Conservation (phyloP, 192 early-diverging fungal species). For the Backusella luteola region DNA sequence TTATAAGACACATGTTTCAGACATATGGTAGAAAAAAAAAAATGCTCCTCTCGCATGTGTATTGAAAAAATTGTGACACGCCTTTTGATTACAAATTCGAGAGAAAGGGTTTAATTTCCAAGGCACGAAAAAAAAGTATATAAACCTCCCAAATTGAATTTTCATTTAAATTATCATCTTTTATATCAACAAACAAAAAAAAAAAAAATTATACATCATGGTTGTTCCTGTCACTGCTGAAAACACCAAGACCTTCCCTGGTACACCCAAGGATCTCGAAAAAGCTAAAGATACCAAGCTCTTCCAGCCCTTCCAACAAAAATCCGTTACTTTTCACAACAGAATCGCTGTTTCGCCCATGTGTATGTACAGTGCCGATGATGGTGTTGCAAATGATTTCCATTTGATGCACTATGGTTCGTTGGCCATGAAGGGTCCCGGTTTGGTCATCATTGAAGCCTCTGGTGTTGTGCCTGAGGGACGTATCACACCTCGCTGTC, state of each 20-base stretch:
- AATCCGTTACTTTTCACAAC: constrained; percentile 71
- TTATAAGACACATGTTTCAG: no score
- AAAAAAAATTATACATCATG: background rate
- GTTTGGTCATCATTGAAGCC: constrained; percentile 78
- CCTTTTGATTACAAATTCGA: no score
- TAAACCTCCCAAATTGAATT: no score
- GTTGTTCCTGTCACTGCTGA: background rate
- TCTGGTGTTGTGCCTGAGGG: constrained; percentile 72
- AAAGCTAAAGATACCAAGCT: constrained; percentile 39
- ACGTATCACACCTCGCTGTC: constrained; percentile 69
- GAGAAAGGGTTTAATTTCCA: no score
- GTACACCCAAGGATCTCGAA: background rate
- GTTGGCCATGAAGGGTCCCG: constrained; percentile 76
- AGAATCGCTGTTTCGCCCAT: constrained; percentile 76
- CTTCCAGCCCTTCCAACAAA: constrained; percentile 70
- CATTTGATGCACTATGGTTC: constrained; percentile 63
- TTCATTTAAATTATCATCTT: no score
- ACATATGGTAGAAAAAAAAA: no score
- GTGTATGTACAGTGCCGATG: constrained; percentile 73
- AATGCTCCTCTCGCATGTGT: no score
- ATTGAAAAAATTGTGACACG: no score
- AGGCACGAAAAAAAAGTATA: no score
- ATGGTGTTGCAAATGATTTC: constrained; percentile 68
- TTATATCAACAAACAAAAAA: no score
- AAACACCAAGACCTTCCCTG: background rate